Base-by-base conservation (phyloP, 768 basidiomycete genomes). In the Russula vinacea region DNA sequence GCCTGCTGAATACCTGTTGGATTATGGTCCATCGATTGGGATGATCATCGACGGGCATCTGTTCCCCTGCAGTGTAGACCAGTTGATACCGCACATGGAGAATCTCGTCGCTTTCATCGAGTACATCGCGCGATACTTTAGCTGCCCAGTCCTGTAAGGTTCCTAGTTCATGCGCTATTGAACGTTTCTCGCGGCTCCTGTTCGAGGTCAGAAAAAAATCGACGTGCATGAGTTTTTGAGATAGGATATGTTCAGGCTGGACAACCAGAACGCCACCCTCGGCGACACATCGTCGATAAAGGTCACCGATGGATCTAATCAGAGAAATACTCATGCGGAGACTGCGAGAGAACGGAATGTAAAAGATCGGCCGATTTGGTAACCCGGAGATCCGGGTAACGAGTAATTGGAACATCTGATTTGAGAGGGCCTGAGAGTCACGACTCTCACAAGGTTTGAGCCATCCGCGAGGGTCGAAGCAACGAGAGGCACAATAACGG, bases 21-120 rank as follows among this genome's bases (percentile, higher is more conserved):
- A 47, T 22, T 47, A 24, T 47, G 45, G 45, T 47, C 45, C 45
- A 47, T 47, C 45, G 45, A 24, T 47, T 47, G 45, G 45, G 45
- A 22, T 47, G 45, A 47, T 47, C 11, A 47, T 47, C 45, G 22
- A 47, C 45, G 4, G n/a, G n/a, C 45, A 47, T 47, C 45, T 47
- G 45, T 47, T 47, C 22, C n/a, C 45, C 45, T 47, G 45, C 22
- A 11, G 45, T 47, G n/a, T 47, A 47, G 22, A 47, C n/a, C 11
- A 47, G 45, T 11, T 47, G 45, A 47, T 47, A 47, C 45, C 45
- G 45, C 22, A 47, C 45, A 22, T 47, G 45, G 45, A 47, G 45
- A 22, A 47, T 47, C 22, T 47, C 45, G 45, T 47, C 45, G 45
- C 45, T 47, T 22, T 47, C 45, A 22, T 47, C 45, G 45, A 47